phyloP scores from a whole-genome alignment of 2,329 filamentous ascomycete genomes.

The Alternaria ventricosa region DNA sequence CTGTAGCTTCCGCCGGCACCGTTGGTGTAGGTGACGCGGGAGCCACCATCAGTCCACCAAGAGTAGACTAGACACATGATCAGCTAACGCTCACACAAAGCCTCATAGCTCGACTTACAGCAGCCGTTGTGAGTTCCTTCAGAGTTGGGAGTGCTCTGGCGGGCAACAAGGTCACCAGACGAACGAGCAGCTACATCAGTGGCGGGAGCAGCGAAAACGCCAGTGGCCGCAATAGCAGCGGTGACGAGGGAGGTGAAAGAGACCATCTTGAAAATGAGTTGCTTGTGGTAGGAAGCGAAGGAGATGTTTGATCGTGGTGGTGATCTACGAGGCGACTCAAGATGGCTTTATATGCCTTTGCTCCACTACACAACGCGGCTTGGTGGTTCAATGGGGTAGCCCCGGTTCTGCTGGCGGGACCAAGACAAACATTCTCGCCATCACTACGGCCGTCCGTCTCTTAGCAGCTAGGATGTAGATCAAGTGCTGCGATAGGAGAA shows the following conservation, averaged over 20 bases:
- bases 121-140: slow-evolving; percentile 64
- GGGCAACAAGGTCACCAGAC: slow-evolving; percentile 32
- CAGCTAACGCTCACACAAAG: neutral
- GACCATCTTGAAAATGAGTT: slow-evolving; percentile 29
- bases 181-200: slow-evolving; percentile 48
- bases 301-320: slow-evolving; percentile 18
- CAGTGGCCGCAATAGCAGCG: slow-evolving; percentile 31
- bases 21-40: slow-evolving; percentile 62
- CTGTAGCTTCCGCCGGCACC: slow-evolving; percentile 59
- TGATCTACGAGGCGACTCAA: slow-evolving; percentile 15
- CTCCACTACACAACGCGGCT: slow-evolving; percentile 7
- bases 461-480: slow-evolving; percentile 25
- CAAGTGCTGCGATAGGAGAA: slow-evolving; percentile 17
- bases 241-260: slow-evolving; percentile 39
- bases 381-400: slow-evolving; percentile 5
- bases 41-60: slow-evolving; percentile 65
- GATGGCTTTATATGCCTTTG: slow-evolving; percentile 25
- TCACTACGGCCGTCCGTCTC: slow-evolving; percentile 16
- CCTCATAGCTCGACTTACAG: slow-evolving; percentile 42
- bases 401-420: slow-evolving; percentile 13
- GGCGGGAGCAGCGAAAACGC: slow-evolving; percentile 36
- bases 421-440: slow-evolving; percentile 21
- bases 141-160: slow-evolving; percentile 53
- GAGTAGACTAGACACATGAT: slow-evolving; percentile 52
- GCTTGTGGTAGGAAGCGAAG: slow-evolving; percentile 3